phyloP scores from a whole-genome alignment of 768 basidiomycete species.

The Hypholoma sublateritium region DNA sequence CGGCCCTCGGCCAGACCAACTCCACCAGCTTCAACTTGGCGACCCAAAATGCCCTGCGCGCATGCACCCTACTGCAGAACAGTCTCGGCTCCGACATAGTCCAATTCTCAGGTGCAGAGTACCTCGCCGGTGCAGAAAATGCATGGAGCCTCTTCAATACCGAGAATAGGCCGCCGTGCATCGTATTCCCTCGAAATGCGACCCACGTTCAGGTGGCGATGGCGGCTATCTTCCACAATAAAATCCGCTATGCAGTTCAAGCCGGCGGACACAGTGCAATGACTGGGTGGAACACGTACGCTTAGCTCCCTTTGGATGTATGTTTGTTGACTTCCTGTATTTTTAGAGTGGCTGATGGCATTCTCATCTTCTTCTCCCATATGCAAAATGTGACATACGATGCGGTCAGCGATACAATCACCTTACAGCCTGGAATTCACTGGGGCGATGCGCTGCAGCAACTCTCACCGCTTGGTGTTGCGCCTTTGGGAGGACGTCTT shows the following conservation, averaged over 20 bases:
- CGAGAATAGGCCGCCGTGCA: conserved; percentile 31
- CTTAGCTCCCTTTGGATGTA: background rate
- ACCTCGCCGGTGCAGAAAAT: conserved; percentile 16
- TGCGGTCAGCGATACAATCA: conserved; percentile 32
- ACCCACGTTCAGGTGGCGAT: conserved; percentile 37
- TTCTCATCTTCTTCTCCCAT: conserved; percentile 36
- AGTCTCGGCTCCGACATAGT: conserved; percentile 24
- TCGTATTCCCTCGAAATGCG: conserved; percentile 32
- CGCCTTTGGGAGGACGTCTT: conserved; percentile 39
- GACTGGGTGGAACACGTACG: conserved; percentile 45
- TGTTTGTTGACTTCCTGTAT: background rate
- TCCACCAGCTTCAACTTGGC: conserved; percentile 7
- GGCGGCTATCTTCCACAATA: conserved; percentile 32
- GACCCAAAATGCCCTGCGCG: conserved; percentile 11
- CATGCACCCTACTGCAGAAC: conserved; percentile 21
- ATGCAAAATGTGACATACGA: conserved; percentile 41
- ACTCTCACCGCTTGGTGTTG: conserved; percentile 39
- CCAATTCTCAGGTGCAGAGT: conserved; percentile 21
- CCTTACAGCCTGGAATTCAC: conserved; percentile 40
- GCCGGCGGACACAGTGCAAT: conserved; percentile 42
- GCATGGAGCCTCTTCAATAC: conserved; percentile 38
- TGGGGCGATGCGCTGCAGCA: conserved; percentile 39
- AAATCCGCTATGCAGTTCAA: conserved; percentile 40
- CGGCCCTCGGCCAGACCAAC: conserved; percentile 9
- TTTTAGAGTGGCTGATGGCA: conserved; percentile 34